A percentile compares a stretch with the other conserved stretches of the same genome.
These are phyloP conservation scores for Alisma plantagoaquatica DNA, from an alignment of 106 monocot species.

Conservation along the genomic window DNA sequence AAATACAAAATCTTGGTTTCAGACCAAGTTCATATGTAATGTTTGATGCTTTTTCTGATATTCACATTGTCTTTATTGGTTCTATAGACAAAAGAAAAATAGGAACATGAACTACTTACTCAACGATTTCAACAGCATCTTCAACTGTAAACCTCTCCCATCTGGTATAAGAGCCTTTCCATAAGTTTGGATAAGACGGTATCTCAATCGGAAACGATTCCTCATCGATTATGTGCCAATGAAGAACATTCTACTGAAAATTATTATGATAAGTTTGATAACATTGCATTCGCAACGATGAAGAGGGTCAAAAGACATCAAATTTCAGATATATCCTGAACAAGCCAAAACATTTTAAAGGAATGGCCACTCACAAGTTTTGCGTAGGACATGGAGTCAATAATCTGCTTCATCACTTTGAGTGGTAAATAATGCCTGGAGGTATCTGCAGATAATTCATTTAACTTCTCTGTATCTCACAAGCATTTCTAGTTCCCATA, in stretches of 20 bases:
- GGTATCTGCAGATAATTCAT: conserved; percentile 68
- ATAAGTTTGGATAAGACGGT: conserved; percentile 83
- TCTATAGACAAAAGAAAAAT: no score
- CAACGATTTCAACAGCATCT: conserved; percentile 85
- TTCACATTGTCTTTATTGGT: no score
- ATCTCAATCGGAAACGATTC: conserved; percentile 94
- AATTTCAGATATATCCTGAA: no score
- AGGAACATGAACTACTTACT: no score
- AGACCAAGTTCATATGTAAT: no score
- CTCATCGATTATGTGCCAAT: conserved; percentile 99
- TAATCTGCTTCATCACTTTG: conserved; percentile 82
- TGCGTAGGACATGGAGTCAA: conserved; percentile 96
- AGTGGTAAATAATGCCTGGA: conserved; percentile 85
- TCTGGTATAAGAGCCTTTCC: conserved; percentile 90
- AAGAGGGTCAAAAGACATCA: no score
- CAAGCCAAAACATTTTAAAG: neutral
- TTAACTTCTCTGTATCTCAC: neutral
- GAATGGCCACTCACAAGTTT: conserved; percentile 65
- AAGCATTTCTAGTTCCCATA: neutral
- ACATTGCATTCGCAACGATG: no score
- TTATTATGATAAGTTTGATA: neutral
- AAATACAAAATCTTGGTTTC: no score
- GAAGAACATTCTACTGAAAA: conserved; percentile 97
- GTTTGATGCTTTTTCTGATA: no score
- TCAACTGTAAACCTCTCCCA: conserved; percentile 89